Base-by-base conservation (phyloP, 108 stramenopile genomes). In the Fistulifera pelliculosa region DNA sequence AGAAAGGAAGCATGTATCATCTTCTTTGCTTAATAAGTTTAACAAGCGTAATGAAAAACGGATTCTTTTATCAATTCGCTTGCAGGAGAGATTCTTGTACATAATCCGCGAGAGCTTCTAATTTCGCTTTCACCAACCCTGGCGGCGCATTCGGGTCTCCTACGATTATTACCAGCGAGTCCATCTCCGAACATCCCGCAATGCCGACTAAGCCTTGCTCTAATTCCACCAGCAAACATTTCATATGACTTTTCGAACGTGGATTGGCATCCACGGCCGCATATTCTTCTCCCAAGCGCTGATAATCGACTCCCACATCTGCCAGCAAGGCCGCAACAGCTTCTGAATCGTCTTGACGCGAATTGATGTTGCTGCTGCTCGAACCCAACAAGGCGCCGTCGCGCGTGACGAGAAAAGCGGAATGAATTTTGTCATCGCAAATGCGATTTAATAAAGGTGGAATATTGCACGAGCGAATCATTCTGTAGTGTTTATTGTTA, bases 401-500 rank as follows among this genome's bases (percentile, higher is more conserved):
- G 42, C 58, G 55, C 10, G 85, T 85, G 14, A 84, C 79, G 45
- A 90, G 64, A 38, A 90, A 54, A 24, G 83, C 76, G 47, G 81
- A 79, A 44, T 80, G 78, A 47, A 90, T 78, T 54, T 71, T 73
- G 25, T 86, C 65, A 47, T 85, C 85, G 22, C 75, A 69, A 27
- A 81, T 81, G 23, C 85, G 75, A 52, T 67, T 62, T 43, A 90
- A 65, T n/a, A 90, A 64, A 31, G 70, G 55, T 14, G 83, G 80
- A 56, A 90, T 90, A 38, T 77, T 76, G 53, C 83, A 64, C 2
- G 89, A 83, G 28, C 89, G 77, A 48, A 90, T 77, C 89, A 90
- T 90, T 35, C 8, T 35, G 31, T 35, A 35, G 31, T 35, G 31
- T 35, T 35, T 3, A 35, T 35, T 6, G 8, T 35, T 6, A 35